Conservation (phyloP, 2,329 filamentous ascomycete genomes). For the Epichloe hybrida region DNA sequence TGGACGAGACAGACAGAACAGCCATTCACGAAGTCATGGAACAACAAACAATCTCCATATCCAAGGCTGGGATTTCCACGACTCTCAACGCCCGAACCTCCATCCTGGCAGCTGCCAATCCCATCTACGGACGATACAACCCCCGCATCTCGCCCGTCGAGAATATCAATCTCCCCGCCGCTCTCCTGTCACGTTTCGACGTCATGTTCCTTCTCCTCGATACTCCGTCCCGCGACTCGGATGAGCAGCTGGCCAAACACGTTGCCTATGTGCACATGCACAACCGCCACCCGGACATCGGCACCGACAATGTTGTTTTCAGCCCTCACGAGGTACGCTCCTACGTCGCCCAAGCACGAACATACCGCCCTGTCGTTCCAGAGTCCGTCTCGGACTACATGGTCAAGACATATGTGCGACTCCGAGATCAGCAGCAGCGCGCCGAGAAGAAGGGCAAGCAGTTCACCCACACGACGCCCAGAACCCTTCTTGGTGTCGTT, state of each 20-base stretch:
- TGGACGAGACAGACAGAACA: constrained; percentile 72
- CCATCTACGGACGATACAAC: constrained; percentile 95
- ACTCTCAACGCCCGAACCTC: constrained; percentile 93
- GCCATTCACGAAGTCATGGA: constrained; percentile 85
- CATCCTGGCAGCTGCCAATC: constrained; percentile 91
- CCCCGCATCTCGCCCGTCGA: constrained; percentile 96
- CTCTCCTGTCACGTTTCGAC: constrained; percentile 92
- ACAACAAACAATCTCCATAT: constrained; percentile 76
- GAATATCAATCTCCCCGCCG: constrained; percentile 98
- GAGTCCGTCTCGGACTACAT: constrained; percentile 87
- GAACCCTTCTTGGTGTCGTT: constrained; percentile 83
- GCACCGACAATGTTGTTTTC: constrained; percentile 55
- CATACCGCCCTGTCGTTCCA: constrained; percentile 76
- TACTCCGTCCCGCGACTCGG: constrained; percentile 75
- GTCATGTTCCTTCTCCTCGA: constrained; percentile 94
- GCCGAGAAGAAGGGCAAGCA: constrained; percentile 86
- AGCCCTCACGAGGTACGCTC: constrained; percentile 86
- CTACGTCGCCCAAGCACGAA: constrained; percentile 86
- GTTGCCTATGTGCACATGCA: constrained; percentile 97
- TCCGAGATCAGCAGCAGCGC: constrained; percentile 82
- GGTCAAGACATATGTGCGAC: constrained; percentile 88
- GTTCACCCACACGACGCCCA: constrained; percentile 86
- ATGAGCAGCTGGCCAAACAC: constrained; percentile 89
- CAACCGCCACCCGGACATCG: constrained; percentile 73
- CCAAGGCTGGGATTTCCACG: constrained; percentile 55